A percentile compares a stretch with the other conserved stretches of the same genome.
These are phyloP conservation scores for Fusarium piperis DNA, from an alignment of 2,329 filamentous ascomycete species.

Conservation along the genomic window DNA sequence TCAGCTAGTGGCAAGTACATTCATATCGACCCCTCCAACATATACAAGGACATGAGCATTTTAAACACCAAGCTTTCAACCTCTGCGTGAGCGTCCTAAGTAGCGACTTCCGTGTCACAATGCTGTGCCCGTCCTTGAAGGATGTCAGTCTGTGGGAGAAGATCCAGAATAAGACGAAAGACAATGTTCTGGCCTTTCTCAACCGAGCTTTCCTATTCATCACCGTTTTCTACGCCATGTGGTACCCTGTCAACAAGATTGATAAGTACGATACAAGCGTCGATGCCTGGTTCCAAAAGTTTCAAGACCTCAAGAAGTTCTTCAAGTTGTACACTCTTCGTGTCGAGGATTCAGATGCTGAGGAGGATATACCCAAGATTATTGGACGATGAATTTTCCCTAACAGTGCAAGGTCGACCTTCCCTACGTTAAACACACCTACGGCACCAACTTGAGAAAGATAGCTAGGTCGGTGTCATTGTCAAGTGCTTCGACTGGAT, in stretches of 20 bases:
- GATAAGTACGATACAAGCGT: conserved; percentile 46
- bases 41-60: conserved; percentile 42
- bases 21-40: conserved; percentile 54
- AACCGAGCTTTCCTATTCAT: conserved; percentile 7
- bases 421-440: conserved; percentile 59
- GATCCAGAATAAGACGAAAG: neutral
- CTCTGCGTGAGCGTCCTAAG: neutral
- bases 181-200: neutral
- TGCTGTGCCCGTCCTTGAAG: neutral
- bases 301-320: conserved; percentile 45
- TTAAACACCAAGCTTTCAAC: conserved; percentile 14
- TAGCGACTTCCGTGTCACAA: neutral
- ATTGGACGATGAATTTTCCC: conserved; percentile 54
- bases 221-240: conserved; percentile 59
- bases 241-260: conserved; percentile 49
- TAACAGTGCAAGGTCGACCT: conserved; percentile 57
- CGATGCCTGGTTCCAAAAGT: conserved; percentile 51
- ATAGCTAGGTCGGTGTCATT: conserved; percentile 46
- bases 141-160: neutral
- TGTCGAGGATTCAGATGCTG: neutral
- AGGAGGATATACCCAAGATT: neutral
- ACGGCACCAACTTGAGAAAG: conserved; percentile 52
- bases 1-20: conserved; percentile 56
- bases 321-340: conserved; percentile 8
- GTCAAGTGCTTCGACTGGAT: neutral